phyloP scores from a whole-genome alignment of 441 rosid genomes.

The Pelargonium myrrhifolium region DNA sequence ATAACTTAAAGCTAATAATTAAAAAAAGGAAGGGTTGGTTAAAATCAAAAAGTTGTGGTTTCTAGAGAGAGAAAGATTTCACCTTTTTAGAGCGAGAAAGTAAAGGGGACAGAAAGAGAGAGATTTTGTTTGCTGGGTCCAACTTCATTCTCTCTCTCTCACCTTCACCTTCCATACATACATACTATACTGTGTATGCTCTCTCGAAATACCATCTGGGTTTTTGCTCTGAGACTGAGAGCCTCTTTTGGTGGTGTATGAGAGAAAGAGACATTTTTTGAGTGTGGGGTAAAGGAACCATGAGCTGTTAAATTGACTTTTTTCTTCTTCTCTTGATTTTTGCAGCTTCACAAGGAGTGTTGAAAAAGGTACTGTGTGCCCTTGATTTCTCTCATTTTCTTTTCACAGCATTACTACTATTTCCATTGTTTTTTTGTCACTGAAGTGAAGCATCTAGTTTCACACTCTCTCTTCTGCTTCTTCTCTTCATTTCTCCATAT shows the following conservation, averaged over 20 bases:
- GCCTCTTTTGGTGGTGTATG: not conserved
- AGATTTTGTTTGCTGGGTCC: not conserved
- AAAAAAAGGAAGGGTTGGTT: not conserved
- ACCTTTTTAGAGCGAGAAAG: not conserved
- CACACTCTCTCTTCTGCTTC: slow-evolving; percentile 1
- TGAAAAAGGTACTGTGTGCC: slow-evolving; percentile 5
- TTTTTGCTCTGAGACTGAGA: not conserved
- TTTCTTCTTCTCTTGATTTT: not conserved
- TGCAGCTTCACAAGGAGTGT: not conserved
- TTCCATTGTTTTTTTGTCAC: not conserved
- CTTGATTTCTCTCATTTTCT: not conserved
- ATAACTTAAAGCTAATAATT: not conserved
- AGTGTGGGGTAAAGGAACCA: slow-evolving; percentile 4
- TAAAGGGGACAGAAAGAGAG: not conserved
- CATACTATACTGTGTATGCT: not conserved
- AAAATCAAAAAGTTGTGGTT: not conserved
- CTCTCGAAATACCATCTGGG: not conserved
- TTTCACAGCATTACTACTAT: not conserved
- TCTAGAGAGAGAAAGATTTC: slow-evolving; percentile 8
- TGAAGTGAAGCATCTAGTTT: not conserved
- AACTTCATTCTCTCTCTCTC: no score
- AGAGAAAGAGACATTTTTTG: not conserved
- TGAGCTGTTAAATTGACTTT: slow-evolving; percentile 4
- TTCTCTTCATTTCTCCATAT: slow-evolving; percentile 8
- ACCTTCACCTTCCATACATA: not conserved